Conservation (phyloP, 1,284 basidiomycete genomes). For the Pseudozyma thailandica region DNA sequence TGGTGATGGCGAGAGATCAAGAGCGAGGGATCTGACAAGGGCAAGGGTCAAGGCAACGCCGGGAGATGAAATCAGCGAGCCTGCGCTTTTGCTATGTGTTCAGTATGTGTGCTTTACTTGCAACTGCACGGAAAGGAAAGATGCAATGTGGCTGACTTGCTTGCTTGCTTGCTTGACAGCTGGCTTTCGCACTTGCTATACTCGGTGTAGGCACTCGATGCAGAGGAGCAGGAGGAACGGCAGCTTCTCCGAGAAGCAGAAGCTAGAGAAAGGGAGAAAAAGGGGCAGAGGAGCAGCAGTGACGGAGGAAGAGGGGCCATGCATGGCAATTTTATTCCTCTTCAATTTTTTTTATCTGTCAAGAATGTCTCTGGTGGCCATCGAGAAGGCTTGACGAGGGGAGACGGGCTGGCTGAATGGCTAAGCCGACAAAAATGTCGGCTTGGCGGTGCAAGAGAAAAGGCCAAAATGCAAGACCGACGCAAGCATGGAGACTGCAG, state of each 20-base stretch:
- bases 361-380: neutral
- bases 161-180: too few relatives aligned
- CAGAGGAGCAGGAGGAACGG: neutral
- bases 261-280: neutral
- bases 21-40: too few relatives aligned
- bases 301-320: neutral
- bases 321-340: neutral
- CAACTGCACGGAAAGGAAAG: too few relatives aligned
- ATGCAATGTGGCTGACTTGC: too few relatives aligned
- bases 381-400: neutral
- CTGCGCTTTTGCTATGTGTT: too few relatives aligned
- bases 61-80: too few relatives aligned
- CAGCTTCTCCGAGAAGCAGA: conserved; percentile 1
- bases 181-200: conserved; percentile 11
- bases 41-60: too few relatives aligned
- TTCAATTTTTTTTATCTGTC: neutral
- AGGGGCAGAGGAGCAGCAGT: neutral
- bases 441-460: conserved; percentile 1
- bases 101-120: neutral
- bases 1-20: conserved; percentile 5
- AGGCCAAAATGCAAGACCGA: neutral
- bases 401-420: neutral
- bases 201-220: neutral
- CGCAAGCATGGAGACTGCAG: neutral
- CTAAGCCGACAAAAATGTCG: neutral